Evolutionary conservation across 1,139 yeast genomes (phyloP).

Genomic region (Zygoascus sp.): DNA sequence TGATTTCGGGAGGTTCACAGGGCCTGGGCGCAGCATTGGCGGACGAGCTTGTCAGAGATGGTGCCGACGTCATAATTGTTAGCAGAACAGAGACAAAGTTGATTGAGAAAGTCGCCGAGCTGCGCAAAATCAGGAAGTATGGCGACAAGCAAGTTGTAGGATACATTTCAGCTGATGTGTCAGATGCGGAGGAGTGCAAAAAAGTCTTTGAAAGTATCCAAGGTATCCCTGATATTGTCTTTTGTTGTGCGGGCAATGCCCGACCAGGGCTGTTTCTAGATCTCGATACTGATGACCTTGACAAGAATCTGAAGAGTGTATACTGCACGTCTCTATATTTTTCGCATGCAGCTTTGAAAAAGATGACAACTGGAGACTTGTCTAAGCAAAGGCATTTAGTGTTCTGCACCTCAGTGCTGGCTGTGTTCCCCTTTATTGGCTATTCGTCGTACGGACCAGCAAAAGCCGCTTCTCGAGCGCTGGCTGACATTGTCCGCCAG

Average conservation of each 20-base stretch:
- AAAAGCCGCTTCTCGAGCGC: conserved; percentile 73
- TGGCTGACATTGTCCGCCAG: conserved; percentile 75
- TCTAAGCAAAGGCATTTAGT: conserved; percentile 52
- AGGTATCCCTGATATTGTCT: conserved; percentile 59
- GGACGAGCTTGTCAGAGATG: conserved; percentile 46
- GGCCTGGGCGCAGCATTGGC: conserved; percentile 89
- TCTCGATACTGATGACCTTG: conserved; percentile 53
- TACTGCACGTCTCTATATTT: conserved; percentile 70
- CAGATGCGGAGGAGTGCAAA: conserved; percentile 51
- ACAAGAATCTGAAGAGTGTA: conserved; percentile 59
- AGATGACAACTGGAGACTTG: conserved; percentile 34
- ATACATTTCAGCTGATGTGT: conserved; percentile 62
- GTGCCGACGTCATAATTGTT: conserved; percentile 66
- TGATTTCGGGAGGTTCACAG: conserved; percentile 94
- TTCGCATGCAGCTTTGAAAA: conserved; percentile 53
- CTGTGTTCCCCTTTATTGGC: conserved; percentile 85
- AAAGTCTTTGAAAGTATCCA: conserved; percentile 37
- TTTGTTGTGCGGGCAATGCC: conserved; percentile 88
- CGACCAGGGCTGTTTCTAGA: conserved; percentile 75
- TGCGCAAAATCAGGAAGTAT: conserved; percentile 31
- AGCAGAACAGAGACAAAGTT: conserved; percentile 68
- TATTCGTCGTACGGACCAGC: conserved; percentile 86
- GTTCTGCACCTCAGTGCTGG: conserved; percentile 74
- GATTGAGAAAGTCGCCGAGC: conserved; percentile 43
- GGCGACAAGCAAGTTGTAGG: conserved; percentile 36